Base-by-base conservation (phyloP, 106 monocot genomes). In the Narthecium ossifragum region DNA sequence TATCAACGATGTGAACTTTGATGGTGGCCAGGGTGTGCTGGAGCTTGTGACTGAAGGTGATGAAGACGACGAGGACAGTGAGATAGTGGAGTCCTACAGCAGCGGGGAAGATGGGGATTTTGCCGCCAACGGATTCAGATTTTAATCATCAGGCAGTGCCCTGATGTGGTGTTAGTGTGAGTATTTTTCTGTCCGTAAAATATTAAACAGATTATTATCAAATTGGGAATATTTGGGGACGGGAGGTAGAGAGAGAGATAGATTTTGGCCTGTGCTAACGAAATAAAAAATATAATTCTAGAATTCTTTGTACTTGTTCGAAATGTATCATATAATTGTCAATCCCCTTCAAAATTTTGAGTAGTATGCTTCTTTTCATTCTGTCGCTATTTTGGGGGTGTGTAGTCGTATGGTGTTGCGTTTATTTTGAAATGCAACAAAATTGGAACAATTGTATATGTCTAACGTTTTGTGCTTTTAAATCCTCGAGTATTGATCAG, bases 1-100 rank as follows among this genome's bases (percentile, higher is more conserved):
- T 18, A 51, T 72, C 18, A 78, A 70, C 55, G 82, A 68, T 31
- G 64, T 59, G 1, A 84, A 80, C 51, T 67, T 83, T 58, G 80
- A 70, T 13, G 81, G 68, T 27, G 85, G 71, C 4, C 78, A 73
- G 23, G 90, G 75, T 0, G 56, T 94, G 51, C 59, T 94, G 14
- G 93, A 80, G 47, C 76, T 94, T 8, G 75, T 80, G 66, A 73
- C 73, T 0, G 89, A 79, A 20, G 90, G 68, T 27, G 94, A 84
- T 2, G 79, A 73, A 0, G 86, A 74, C 1, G 81, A 78, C 1
- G 75, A 85, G 27, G 94, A 93, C 57, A 85, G 85, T 39, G 92
- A 78, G 3, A 22, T 68, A 1, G 21, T 93, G 20, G 78, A 72
- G 51, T 83, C 80, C 1, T 62, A 66, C 50, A 90, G 90, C 67